Conservation (phyloP, 2,329 filamentous ascomycete species). For the Colletotrichum sp. region DNA sequence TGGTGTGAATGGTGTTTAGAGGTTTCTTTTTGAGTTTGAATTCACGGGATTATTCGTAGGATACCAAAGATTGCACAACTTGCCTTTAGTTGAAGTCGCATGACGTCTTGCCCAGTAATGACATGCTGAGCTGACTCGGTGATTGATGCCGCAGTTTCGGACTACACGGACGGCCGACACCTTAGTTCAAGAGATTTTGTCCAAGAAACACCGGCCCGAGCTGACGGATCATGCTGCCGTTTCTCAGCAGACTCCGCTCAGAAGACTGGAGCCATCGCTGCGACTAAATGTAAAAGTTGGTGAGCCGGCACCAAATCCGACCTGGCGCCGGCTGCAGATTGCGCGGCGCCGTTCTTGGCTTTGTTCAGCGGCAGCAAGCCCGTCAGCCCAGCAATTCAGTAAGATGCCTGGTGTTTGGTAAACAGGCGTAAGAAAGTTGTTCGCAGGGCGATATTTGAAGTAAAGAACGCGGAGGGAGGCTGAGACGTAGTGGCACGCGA, state of each 20-base stretch:
- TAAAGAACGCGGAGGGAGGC: neutral
- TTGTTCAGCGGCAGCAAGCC: neutral
- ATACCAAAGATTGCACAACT: neutral
- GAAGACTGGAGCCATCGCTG: neutral
- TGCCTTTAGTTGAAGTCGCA: neutral
- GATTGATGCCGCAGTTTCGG: neutral
- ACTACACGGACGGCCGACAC: neutral
- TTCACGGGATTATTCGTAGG: slow-evolving; percentile 1
- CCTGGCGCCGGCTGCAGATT: neutral
- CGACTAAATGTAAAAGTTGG: neutral
- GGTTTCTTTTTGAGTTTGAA: slow-evolving; percentile 19
- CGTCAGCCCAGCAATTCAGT: neutral
- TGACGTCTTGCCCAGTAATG: neutral
- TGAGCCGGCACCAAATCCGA: slow-evolving; percentile 3
- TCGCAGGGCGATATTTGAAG: neutral
- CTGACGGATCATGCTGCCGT: slow-evolving; percentile 6
- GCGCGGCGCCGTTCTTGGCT: neutral
- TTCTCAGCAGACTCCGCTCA: slow-evolving; percentile 4
- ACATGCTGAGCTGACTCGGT: neutral
- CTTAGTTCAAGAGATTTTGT: neutral
- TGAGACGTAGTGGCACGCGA: slow-evolving; percentile 13
- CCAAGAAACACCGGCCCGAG: neutral
- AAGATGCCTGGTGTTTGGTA: neutral
- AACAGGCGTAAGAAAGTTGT: neutral
- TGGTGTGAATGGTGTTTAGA: slow-evolving; percentile 21